A percentile compares a stretch with the other conserved stretches of the same genome.
phyloP scores from a whole-genome alignment of 371 early-diverging fungal species.

The Phascolomyces articulosus region DNA sequence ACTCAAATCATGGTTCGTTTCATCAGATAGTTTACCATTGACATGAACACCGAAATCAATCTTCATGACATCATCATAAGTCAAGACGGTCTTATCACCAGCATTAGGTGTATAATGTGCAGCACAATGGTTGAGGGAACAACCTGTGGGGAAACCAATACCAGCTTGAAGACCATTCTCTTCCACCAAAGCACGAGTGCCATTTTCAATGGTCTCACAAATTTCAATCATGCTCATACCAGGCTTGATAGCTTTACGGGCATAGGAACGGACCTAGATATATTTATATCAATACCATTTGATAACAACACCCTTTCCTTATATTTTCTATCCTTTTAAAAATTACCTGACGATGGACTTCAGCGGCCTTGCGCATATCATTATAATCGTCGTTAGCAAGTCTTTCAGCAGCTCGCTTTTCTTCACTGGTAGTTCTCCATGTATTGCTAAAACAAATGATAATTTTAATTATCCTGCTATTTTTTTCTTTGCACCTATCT shows the following conservation, averaged over 20 bases:
- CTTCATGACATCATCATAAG: conserved; percentile 97
- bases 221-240: conserved; percentile 97
- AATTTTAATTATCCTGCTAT: background rate
- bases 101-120: conserved; percentile 99
- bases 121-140: conserved; percentile 97
- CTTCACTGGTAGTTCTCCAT: conserved; percentile 82
- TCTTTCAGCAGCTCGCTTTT: conserved; percentile 75
- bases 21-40: conserved; percentile 68
- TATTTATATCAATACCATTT: background rate
- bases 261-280: conserved; percentile 80
- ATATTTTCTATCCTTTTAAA: background rate
- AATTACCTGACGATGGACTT: conserved; percentile 85
- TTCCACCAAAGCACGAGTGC: conserved; percentile 90
- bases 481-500: no score
- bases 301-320: background rate
- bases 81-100: conserved; percentile 92
- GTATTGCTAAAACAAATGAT: conserved; percentile 55
- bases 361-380: conserved; percentile 89
- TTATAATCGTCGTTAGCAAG: conserved; percentile 68
- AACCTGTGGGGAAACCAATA: conserved; percentile 99
- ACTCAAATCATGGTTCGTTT: background rate
- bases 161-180: conserved; percentile 90
- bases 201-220: conserved; percentile 94
- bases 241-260: conserved; percentile 87
- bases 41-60: conserved; percentile 99